Evolutionary conservation across 768 basidiomycete species (phyloP).

Genomic region (Dioszegia aurantiaca): DNA sequence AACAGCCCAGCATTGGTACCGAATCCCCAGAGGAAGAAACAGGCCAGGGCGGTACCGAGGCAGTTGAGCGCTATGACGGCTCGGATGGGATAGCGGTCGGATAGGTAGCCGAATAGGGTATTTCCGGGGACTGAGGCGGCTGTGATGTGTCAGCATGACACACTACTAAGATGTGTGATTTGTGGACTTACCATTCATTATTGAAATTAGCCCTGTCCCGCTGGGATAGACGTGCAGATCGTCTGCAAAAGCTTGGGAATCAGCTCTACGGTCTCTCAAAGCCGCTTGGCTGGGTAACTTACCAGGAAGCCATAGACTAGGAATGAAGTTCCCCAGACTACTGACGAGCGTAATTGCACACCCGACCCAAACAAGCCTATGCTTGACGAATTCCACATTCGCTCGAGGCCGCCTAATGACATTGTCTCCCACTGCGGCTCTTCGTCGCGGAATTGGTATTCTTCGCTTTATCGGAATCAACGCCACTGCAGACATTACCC

Average conservation of each 20-base stretch:
- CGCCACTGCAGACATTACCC: conserved; percentile 20
- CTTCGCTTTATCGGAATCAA: conserved; percentile 40
- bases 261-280: not conserved
- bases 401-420: conserved; percentile 11
- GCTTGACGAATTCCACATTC: conserved; percentile 26
- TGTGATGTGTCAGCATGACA: conserved; percentile 15
- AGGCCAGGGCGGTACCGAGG: conserved; percentile 34
- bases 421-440: not conserved
- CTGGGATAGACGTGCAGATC: conserved; percentile 34
- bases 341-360: conserved; percentile 31
- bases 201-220: conserved; percentile 40
- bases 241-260: conserved; percentile 32
- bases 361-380: conserved; percentile 27
- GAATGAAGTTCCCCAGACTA: conserved; percentile 44
- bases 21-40: conserved; percentile 49
- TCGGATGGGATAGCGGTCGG: conserved; percentile 35
- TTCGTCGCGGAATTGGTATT: conserved; percentile 27
- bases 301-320: conserved; percentile 41
- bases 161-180: not conserved
- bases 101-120: conserved; percentile 35
- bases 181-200: conserved; percentile 40
- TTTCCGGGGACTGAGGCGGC: conserved; percentile 45
- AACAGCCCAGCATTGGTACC: conserved; percentile 31
- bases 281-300: not conserved
- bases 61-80: conserved; percentile 37